Conservation (phyloP, 805 yeast genomes). For the Pichia rugopelliculosa region DNA sequence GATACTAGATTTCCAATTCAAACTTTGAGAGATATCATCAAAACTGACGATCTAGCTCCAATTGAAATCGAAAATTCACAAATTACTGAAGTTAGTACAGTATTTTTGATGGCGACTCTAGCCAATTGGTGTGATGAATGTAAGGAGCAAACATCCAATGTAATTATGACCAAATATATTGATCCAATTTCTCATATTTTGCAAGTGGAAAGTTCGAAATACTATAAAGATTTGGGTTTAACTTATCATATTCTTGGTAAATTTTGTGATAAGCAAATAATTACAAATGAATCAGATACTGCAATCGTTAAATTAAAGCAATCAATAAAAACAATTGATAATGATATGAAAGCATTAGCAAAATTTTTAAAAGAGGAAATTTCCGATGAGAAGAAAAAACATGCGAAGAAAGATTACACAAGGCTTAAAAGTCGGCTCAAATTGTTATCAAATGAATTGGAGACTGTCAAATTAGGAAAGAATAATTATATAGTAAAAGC, state of each 20-base stretch:
- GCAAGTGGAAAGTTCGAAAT: slow-evolving; percentile 16
- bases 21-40: slow-evolving; percentile 36
- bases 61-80: too few relatives aligned
- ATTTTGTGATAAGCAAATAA: slow-evolving; percentile 64
- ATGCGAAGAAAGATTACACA: slow-evolving; percentile 45
- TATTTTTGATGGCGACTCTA: slow-evolving; percentile 29
- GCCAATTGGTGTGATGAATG: slow-evolving; percentile 70
- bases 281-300: slow-evolving; percentile 36
- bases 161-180: slow-evolving; percentile 52
- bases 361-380: slow-evolving; percentile 34
- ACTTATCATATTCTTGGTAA: slow-evolving; percentile 57
- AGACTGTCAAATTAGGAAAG: slow-evolving; percentile 31
- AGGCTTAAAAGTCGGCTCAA: slow-evolving; percentile 40
- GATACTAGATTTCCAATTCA: slow-evolving; percentile 45
- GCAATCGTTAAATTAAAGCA: slow-evolving; percentile 34
- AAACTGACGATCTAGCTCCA: slow-evolving; percentile 1
- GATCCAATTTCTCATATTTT: slow-evolving; percentile 32
- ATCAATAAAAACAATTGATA: slow-evolving; percentile 27
- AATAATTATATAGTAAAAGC: slow-evolving; percentile 40
- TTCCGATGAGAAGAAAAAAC: slow-evolving; percentile 37
- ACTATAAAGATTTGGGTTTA: slow-evolving; percentile 26
- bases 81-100: not conserved
- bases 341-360: slow-evolving; percentile 45
- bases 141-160: slow-evolving; percentile 55
- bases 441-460: slow-evolving; percentile 43